Evolutionary conservation across 345 rosid genomes (phyloP), one percentile per base, ranked within the genome.

Genomic region (Melaleuca alternifolia): DNA sequence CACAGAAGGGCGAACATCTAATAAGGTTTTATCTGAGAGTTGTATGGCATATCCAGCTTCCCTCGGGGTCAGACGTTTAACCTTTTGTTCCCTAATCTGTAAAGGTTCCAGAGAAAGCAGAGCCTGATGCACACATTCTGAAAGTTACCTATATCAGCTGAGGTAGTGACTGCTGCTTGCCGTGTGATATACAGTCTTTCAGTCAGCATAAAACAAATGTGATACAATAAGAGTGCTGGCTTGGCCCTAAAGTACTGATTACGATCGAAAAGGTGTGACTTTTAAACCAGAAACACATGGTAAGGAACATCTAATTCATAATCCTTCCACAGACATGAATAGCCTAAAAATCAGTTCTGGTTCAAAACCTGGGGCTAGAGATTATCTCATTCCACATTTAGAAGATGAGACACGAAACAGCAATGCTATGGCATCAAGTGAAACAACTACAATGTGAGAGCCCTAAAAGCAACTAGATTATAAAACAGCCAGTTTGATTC

Each of bases 31-130:
- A 87, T 91, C 91, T 21, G 98, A 94, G 59, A 97, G 95, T 87
- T 94, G 97, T 92, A 96, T 90, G 20, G 97, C 98, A 91, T 97
- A 95, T 81, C 98, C 98, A 59, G 98, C 98, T 91, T 97, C 98
- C 88, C 92, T 94, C 15, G 97, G 97, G 61, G 95, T 89, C 85
- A 97, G 94, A 88, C 94, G 87, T 91, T 97, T 97, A 56, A 97
- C 96, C 91, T 91, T 97, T 86, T 93, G 95, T 85, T 94, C 97
- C 91, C 98, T 95, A 89, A 97, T 88, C 98, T 96, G 87, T 33
- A 28, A 61, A 87, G 86, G 61, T 33, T 50, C 84, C 54, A 83
- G 71, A 85, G 84, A 82, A 75, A n/a, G 59, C 54, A 65, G 86
- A 85, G 30, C 85, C 83, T 57, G 51, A 86, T 30, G 51, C 85